Base-by-base conservation (phyloP, 495 filamentous ascomycete genomes). In the Penicillium herquei region DNA sequence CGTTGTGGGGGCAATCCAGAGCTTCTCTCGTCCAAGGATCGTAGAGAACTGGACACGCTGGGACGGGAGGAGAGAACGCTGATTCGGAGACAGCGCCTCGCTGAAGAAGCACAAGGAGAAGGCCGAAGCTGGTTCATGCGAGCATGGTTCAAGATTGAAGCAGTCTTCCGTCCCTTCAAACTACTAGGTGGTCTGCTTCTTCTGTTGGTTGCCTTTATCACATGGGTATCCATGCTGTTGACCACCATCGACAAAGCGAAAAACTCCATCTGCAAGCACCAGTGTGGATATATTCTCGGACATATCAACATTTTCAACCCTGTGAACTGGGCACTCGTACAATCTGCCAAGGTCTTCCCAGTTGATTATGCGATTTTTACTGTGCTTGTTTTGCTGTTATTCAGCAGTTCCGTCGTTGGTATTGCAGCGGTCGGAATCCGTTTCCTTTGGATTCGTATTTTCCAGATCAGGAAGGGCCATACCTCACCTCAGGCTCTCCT, bases 211-310 rank as follows among this genome's bases (percentile, higher is more conserved):
- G 75, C 88, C 8, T 69, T 96, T 31, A 52, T 92, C 17, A 80
- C 91, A 57, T 96, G 91, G 85, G 79, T 86, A 8, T 93, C 88
- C 31, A 98, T 98, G 95, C 81, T 98, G 51, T 84, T 98, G 64
- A 98, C 93, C 0, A 86, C 85, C 56, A 92, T 97, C 67, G 94
- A 98, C 79, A 98, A 98, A 73, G 89, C 91, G 14, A 91, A 87
- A 62, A 97, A 98, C 72, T 96, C 91, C 0, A 69, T 94, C 58
- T 98, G 94, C 84, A 91, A 92, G 68, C 78, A 84, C 51, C 84
- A 84, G 62, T 98, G 94, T 71, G 94, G 94, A 35, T 98, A 96
- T 72, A 87, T 98, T 49, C 84, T 98, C n/a, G 88, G 86, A 31
- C 84, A 91, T 57, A 87, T 93, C 68, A 90, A 93, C 65, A 83